These are phyloP conservation scores for Plasmodium berghei DNA, from an alignment of 169 alveolate genomes.

Conservation along the genomic window DNA sequence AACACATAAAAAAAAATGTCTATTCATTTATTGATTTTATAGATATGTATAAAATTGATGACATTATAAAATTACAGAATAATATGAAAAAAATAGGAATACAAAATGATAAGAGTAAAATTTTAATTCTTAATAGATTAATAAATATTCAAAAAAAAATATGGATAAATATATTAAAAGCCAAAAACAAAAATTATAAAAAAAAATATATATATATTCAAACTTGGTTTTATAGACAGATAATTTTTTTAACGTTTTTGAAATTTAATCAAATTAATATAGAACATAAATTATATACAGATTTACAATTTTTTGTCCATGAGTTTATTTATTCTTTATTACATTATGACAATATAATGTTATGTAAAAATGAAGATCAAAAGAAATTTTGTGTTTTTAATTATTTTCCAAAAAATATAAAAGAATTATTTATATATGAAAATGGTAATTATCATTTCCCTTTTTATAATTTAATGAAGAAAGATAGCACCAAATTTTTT, in stretches of 20 bases:
- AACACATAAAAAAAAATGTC: conserved; percentile 26
- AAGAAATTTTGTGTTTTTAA: conserved; percentile 28
- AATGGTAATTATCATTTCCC: conserved; percentile 48
- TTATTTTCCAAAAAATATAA: conserved; percentile 63
- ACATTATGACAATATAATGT: conserved; percentile 8
- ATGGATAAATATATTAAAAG: conserved; percentile 37
- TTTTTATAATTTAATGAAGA: conserved; percentile 1
- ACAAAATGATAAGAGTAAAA: conserved; percentile 18
- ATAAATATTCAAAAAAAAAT: conserved; percentile 16
- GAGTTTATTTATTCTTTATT: conserved; percentile 13
- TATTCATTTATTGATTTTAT: conserved; percentile 8
- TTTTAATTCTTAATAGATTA: conserved; percentile 9
- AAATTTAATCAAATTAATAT: conserved; percentile 25
- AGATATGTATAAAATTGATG: conserved; percentile 11
- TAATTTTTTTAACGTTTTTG: conserved; percentile 15
- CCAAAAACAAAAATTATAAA: conserved; percentile 11
- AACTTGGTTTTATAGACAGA: conserved; percentile 29
- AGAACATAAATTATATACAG: conserved; percentile 51
- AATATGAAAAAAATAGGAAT: neutral
- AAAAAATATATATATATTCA: conserved; percentile 14
- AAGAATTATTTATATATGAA: conserved; percentile 42
- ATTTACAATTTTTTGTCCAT: conserved; percentile 28
- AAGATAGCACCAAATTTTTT: conserved; percentile 30
- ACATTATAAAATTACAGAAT: conserved; percentile 20
- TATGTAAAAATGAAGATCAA: conserved; percentile 25